Conservation (phyloP, 768 basidiomycete species). For the Termitomyces sp. region DNA sequence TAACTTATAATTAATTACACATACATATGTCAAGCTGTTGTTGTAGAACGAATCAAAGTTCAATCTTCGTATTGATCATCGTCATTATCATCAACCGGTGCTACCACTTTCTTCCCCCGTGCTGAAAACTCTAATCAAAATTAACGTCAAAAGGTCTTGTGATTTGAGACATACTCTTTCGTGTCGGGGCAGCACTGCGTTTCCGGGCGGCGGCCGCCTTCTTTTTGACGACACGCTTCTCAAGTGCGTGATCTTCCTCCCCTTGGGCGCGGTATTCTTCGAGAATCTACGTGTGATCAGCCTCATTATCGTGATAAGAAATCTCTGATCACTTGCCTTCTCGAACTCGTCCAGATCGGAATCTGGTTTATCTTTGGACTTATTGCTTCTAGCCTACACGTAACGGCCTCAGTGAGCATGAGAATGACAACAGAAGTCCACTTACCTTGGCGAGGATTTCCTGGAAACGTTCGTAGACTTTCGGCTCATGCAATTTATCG, state of each 20-base stretch:
- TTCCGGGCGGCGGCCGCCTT: constrained; percentile 75
- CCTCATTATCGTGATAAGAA: background rate
- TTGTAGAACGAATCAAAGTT: background rate
- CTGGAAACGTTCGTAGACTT: constrained; percentile 74
- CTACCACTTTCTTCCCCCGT: constrained; percentile 10
- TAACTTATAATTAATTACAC: background rate
- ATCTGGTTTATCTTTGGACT: constrained; percentile 89
- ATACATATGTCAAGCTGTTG: background rate
- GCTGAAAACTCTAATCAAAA: constrained; percentile 3
- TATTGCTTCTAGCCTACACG: constrained; percentile 76
- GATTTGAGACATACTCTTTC: constrained; percentile 28
- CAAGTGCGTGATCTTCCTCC: constrained; percentile 85
- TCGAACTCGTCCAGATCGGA: constrained; percentile 95
- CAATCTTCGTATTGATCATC: constrained; percentile 14
- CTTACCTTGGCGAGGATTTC: constrained; percentile 89
- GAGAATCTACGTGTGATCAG: constrained; percentile 54
- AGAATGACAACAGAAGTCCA: background rate
- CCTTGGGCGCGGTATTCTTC: constrained; percentile 82
- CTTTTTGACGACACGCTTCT: constrained; percentile 81
- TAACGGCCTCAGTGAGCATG: background rate
- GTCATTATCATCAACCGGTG: constrained; percentile 12
- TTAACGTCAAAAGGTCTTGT: background rate
- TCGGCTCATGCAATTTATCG: constrained; percentile 89
- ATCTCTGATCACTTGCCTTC: constrained; percentile 37
- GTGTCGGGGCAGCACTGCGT: constrained; percentile 38